Base-by-base conservation (phyloP, 495 filamentous ascomycete species). In the Podospora appendiculata region DNA sequence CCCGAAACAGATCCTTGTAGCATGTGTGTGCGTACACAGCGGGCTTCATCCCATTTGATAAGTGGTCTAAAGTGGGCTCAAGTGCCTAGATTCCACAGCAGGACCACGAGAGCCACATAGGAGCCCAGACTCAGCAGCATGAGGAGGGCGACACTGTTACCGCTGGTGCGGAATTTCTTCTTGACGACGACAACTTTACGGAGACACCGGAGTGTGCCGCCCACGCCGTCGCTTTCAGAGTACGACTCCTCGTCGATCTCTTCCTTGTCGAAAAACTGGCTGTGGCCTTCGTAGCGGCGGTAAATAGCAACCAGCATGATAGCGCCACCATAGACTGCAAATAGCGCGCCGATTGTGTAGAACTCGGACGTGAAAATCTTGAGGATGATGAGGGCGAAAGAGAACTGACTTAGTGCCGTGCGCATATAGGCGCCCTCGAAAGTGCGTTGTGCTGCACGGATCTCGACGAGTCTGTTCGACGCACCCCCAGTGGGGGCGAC, bases 341-440 rank as follows among this genome's bases (percentile, higher is more conserved):
- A 95, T 16, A 96, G 76, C 3, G 91, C 91, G 14, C 90, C 91
- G 56, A 95, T 92, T 57, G 83, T 79, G 70, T 96, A 97, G 78
- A 97, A 96, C 61, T 96, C 90, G 41, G 81, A 77, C 18, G 89
- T 96, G 74, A 97, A 97, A 67, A 98, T 95, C 71, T 92, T 94
- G 47, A 98, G 81, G 8, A 98, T 86, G 53, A 98, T 83, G 14
- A 98, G 83, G 41, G 92, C 83, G 63, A 98, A 97, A 47, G 84
- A 89, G 78, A 96, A 97, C 67, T 96, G 91, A 3, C 85, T 86
- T 34, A 97, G 83, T 0, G 92, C 89, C 0, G 93, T 98, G 47
- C 93, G 89, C 55, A 95, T 82, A 70, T 98, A 98, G 34, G 93
- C 94, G 1, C 93, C 93, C 74, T 97, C 93, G 58, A 97, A 98